Evolutionary conservation across 306 rosid genomes (phyloP), one percentile per base, ranked within the genome.

Genomic region (Pachyrhizus erosus): DNA sequence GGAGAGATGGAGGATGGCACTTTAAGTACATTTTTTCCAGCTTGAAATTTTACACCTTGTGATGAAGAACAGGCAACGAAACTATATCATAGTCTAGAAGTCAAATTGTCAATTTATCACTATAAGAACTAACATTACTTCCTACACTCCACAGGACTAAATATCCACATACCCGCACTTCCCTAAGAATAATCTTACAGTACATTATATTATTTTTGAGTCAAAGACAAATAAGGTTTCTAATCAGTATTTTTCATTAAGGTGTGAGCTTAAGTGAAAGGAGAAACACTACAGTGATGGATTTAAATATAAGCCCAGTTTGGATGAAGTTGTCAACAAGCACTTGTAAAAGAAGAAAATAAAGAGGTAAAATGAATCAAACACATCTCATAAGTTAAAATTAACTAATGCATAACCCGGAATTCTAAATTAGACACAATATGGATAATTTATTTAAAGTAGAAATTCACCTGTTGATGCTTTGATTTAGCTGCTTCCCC

Each of bases 401-500:
- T 14, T 15, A 48, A 48, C 54, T 48, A 12, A 48, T 48, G 18
- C 18, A 14, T 4, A n/a, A n/a, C n/a, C n/a, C n/a, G 42, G 42
- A 37, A 37, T 37, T 78, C 13, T 67, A 17, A 39, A 77, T 60
- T 17, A 9, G 31, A 55, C 54, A 73, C 76, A 71, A 86, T 42
- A 77, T 61, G 73, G 12, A 45, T 31, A 52, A 57, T 34, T 34
- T 39, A 40, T 4, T 21, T 69, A 43, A 83, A 81, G 60, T 10
- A 48, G 55, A 67, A 83, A 82, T 33, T 9, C 52, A 93, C 96
- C 91, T 89, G 86, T 60, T 26, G 58, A 83, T 82, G 86, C 91
- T 89, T 95, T 54, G 93, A 91, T 73, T 89, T 93, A 52, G 97
- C 90, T 78, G 93, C 89, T 86, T 90, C 95, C 45, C 99, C 98